phyloP scores from a whole-genome alignment of 768 basidiomycete species.

The Boletales sp. region DNA sequence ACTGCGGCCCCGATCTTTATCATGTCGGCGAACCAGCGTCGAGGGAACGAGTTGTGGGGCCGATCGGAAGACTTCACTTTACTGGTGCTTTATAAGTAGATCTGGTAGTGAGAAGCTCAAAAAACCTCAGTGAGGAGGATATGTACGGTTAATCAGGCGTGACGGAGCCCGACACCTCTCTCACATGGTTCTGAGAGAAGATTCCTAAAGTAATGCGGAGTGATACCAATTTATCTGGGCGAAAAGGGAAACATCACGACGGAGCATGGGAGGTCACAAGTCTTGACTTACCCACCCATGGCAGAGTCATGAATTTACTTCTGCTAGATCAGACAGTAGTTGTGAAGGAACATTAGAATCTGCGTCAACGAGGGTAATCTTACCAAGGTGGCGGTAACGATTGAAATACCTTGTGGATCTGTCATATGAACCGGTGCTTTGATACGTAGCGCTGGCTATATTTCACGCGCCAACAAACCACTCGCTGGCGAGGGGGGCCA shows the following conservation, averaged over 20 bases:
- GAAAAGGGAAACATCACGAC: background rate
- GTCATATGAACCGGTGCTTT: too few species aligned
- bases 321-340: background rate
- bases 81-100: slow-evolving; percentile 5
- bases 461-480: too few species aligned
- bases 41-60: background rate
- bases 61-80: background rate
- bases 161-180: background rate
- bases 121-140: background rate
- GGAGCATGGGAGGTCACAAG: background rate
- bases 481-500: too few species aligned
- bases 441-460: too few species aligned
- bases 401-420: background rate
- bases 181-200: background rate
- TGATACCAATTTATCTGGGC: background rate
- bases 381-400: background rate
- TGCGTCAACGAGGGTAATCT: background rate
- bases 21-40: slow-evolving; percentile 1
- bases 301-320: too few species aligned
- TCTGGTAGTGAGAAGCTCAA: background rate
- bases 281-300: background rate
- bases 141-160: background rate
- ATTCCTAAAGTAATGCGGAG: too few species aligned
- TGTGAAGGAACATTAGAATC: background rate
- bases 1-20: background rate